A percentile compares a stretch with the other conserved stretches of the same genome.
Conservation (phyloP, 2,329 filamentous ascomycete genomes). For the Phialophora chinensis region DNA sequence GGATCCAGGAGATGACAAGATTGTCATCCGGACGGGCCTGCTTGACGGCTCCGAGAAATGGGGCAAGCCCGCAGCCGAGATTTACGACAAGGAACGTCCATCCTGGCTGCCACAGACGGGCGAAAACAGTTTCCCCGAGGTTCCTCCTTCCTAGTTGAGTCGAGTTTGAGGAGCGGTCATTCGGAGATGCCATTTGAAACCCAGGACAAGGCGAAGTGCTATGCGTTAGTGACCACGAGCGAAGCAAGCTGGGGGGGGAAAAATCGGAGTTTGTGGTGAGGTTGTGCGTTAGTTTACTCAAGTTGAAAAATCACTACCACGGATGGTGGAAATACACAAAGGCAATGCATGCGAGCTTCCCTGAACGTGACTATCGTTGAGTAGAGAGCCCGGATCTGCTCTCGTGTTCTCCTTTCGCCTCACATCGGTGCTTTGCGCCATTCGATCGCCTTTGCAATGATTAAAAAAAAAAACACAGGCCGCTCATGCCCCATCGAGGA, state of each 20-base stretch:
- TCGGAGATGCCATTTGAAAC: neutral
- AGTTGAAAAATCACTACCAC: neutral
- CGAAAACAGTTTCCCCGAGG: slow-evolving; percentile 30
- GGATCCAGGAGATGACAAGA: slow-evolving; percentile 50
- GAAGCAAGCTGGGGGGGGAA: neutral
- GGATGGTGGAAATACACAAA: neutral
- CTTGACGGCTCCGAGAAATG: slow-evolving; percentile 57
- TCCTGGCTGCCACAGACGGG: slow-evolving; percentile 55
- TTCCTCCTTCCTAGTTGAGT: slow-evolving; percentile 30
- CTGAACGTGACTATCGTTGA: neutral
- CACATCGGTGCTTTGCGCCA: no score
- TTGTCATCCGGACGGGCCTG: slow-evolving; percentile 59
- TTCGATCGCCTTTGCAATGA: no score
- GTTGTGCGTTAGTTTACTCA: neutral
- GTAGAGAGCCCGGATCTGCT: no score
- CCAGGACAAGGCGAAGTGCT: neutral
- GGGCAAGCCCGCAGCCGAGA: slow-evolving; percentile 57
- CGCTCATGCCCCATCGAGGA: no score
- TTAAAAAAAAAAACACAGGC: no score
- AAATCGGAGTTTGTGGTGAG: neutral
- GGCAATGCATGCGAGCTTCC: neutral
- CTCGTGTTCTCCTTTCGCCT: no score
- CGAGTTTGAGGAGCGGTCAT: neutral
- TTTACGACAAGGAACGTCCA: slow-evolving; percentile 60
- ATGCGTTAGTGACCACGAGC: neutral